Percentiles rank a stretch among this genome's conserved stretches.
phyloP scores from a whole-genome alignment of 331 rosid genomes.

The Cydonia oblonga region DNA sequence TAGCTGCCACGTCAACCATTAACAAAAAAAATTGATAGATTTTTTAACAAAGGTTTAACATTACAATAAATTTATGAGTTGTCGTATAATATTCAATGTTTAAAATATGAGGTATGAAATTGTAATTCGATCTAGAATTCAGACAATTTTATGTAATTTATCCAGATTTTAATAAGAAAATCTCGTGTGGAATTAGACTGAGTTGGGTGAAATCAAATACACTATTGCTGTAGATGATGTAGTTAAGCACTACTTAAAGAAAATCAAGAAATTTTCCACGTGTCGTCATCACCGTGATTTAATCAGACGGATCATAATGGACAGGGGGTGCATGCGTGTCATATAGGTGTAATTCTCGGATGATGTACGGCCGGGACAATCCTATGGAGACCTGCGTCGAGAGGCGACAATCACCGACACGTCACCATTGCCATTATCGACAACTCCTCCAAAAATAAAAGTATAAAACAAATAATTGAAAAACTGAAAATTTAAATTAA shows the following conservation, averaged over 20 bases:
- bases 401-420: neutral
- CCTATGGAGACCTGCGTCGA: conserved; percentile 8
- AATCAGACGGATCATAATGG: neutral
- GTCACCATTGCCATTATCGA: conserved; percentile 6
- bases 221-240: no score
- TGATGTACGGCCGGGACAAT: conserved; percentile 23
- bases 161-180: no score
- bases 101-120: rapidly evolving
- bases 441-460: no score
- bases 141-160: no score
- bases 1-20: no score
- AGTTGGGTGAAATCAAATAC: no score
- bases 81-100: rapidly evolving
- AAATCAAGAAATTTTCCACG: neutral
- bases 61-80: rapidly evolving
- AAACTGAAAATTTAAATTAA: no score
- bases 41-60: rapidly evolving
- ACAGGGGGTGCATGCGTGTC: no score
- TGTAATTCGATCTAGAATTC: rapidly evolving
- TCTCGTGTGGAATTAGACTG: no score
- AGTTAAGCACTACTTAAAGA: neutral
- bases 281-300: neutral
- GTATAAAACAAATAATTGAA: neutral
- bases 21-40: no score
- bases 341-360: no score